Evolutionary conservation across 306 rosid species (phyloP).

Genomic region (Spatholobus suberectus): DNA sequence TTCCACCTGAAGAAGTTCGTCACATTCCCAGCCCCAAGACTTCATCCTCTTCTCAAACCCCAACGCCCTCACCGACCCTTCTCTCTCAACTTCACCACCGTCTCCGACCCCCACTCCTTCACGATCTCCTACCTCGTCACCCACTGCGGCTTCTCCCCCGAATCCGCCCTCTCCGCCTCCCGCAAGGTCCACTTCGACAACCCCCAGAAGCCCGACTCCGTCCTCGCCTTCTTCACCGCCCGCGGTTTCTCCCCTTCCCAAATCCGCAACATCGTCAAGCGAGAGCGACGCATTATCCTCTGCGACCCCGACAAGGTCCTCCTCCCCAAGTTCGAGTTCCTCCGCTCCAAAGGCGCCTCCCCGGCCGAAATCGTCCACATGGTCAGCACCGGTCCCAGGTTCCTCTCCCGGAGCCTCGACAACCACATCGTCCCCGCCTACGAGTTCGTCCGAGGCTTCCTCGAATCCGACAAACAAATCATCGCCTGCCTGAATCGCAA

Average conservation of each 20-base stretch:
- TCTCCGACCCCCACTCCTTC: neutral
- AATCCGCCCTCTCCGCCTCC: slow-evolving; percentile 18
- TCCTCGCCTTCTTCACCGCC: neutral
- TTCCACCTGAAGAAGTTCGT: neutral
- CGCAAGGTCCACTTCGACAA: neutral
- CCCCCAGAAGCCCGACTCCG: neutral
- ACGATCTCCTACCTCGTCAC: slow-evolving; percentile 48
- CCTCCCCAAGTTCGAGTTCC: slow-evolving; percentile 37
- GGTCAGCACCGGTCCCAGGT: neutral
- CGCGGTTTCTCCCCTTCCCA: slow-evolving; percentile 16
- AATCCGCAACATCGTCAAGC: neutral
- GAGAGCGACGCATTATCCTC: neutral
- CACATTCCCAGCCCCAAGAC: neutral
- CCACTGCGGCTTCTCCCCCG: slow-evolving; percentile 41
- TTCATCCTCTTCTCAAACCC: neutral
- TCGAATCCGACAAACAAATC: neutral
- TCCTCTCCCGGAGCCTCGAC: neutral
- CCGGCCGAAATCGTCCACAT: neutral
- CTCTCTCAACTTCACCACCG: neutral
- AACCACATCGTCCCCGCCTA: slow-evolving; percentile 20
- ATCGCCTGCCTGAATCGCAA: neutral
- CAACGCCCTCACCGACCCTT: neutral
- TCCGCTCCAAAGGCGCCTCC: slow-evolving; percentile 45
- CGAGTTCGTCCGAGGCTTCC: neutral
- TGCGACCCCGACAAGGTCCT: slow-evolving; percentile 8